A percentile compares a stretch with the other conserved stretches of the same genome.
These are phyloP conservation scores for Trametes sp. DNA, from an alignment of 1,284 basidiomycete genomes.

Conservation along the genomic window DNA sequence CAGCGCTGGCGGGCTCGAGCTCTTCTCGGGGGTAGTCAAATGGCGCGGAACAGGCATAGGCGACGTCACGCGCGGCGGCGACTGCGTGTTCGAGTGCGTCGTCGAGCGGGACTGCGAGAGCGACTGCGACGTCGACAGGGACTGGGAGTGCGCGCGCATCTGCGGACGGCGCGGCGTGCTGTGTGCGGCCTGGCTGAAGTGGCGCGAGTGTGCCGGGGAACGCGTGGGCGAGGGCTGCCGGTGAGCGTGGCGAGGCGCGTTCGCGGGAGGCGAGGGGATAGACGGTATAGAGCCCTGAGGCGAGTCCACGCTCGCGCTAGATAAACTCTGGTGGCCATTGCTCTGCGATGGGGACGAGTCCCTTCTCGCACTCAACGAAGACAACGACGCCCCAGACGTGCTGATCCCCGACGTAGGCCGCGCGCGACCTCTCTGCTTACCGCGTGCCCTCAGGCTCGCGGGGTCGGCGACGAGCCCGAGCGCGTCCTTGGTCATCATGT, in stretches of 20 bases:
- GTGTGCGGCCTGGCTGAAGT: slow-evolving; percentile 11
- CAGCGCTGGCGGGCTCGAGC: slow-evolving; percentile 65
- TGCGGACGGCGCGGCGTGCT: slow-evolving; percentile 6
- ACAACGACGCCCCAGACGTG: slow-evolving; percentile 23
- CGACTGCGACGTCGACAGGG: slow-evolving; percentile 31
- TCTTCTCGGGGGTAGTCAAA: slow-evolving; percentile 57
- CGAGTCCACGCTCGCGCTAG: slow-evolving; percentile 70
- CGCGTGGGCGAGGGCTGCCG: slow-evolving; percentile 10
- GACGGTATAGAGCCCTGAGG: slow-evolving; percentile 79
- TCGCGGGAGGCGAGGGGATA: slow-evolving; percentile 73
- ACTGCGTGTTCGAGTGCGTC: slow-evolving; percentile 17
- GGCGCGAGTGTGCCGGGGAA: slow-evolving; percentile 16
- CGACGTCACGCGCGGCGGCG: slow-evolving; percentile 34
- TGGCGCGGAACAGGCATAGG: slow-evolving; percentile 55
- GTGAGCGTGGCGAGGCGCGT: slow-evolving; percentile 34
- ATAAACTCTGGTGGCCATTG: slow-evolving; percentile 61
- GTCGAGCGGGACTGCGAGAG: slow-evolving; percentile 37
- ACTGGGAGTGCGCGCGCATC: slow-evolving; percentile 14
- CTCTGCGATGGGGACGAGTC: slow-evolving; percentile 34
- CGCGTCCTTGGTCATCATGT: slow-evolving; percentile 73
- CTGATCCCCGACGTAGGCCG: slow-evolving; percentile 40
- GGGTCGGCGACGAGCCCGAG: slow-evolving; percentile 72
- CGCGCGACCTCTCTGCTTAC: slow-evolving; percentile 54
- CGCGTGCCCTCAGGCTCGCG: slow-evolving; percentile 28
- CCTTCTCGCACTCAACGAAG: slow-evolving; percentile 27